Evolutionary conservation across 352 stramenopile species (phyloP), one percentile per base, ranked within the genome.

Genomic region (Phytopythium sindhum): DNA sequence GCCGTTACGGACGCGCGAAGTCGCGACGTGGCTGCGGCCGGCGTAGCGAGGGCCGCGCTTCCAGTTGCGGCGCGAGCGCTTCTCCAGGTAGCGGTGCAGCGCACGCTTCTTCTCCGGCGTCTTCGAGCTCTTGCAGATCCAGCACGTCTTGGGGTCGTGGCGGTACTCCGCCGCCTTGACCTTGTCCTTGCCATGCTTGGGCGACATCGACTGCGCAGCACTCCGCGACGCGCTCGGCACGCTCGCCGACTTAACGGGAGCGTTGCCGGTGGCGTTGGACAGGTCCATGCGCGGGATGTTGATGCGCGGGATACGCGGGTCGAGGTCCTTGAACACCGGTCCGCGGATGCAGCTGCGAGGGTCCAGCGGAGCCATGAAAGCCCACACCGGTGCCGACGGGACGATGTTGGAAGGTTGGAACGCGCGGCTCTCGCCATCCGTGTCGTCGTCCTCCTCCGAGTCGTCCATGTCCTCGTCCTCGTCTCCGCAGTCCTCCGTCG

Each of bases 71-170:
- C 84, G 81, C 66, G 80, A 80, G 63, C 84, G 75, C 80, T 95
- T 95, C 65, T 92, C 84, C 15, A 86, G 74, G 68, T 88, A 95
- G 21, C 86, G 86, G 65, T 95, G 86, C 61, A 95, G 68, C 52
- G 82, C 86, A 44, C 78, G 83, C 81, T 95, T 93, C 67, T 85
- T 86, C 65, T 91, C 83, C 39, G 80, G 61, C 50, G 84, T 89
- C 74, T 93, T 95, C 50, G 73, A 77, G 52, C 82, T 92, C 78
- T 93, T 93, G 81, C 86, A 95, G 63, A 95, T 91, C 86, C 86
- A 95, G 81, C 86, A 95, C 60, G 79, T 87, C 61, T 75, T 70
- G 17, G 84, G 66, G 70, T 93, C 77, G 68, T 95, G 86, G 28
- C 75, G 64, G 72, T 91, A 93, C 61, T 74, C 70, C 3, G 70